These are phyloP conservation scores for Boletus sensibilis DNA, from an alignment of 768 basidiomycete genomes.

Conservation along the genomic window DNA sequence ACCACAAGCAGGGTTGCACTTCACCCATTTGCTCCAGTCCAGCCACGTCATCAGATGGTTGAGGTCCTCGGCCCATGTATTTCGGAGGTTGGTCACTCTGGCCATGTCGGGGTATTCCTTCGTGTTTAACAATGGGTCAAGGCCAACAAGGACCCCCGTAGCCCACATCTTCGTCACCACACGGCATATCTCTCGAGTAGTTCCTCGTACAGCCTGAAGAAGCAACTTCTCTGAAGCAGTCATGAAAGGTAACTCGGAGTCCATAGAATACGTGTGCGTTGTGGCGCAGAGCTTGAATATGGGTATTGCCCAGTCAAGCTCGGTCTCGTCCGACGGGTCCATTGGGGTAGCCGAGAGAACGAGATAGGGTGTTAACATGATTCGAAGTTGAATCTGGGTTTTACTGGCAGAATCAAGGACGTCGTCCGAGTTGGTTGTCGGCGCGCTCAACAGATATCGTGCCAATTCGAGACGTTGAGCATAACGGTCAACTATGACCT, in stretches of 20 bases:
- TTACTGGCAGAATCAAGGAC: constrained; percentile 3
- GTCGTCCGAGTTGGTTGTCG: background rate
- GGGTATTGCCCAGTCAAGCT: constrained; percentile 28
- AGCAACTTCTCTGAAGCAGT: constrained; percentile 32
- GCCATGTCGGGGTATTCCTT: background rate
- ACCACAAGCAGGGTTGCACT: constrained; percentile 45
- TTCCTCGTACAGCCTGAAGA: constrained; percentile 30
- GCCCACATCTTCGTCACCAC: constrained; percentile 48
- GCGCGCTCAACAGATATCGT: constrained; percentile 21
- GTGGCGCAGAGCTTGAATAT: constrained; percentile 33
- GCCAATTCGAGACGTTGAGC: constrained; percentile 29
- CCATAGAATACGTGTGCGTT: constrained; percentile 21
- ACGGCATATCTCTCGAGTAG: constrained; percentile 45
- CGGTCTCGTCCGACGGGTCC: background rate
- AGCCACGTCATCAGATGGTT: constrained; percentile 46
- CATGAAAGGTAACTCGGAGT: constrained; percentile 6
- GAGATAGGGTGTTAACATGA: constrained; percentile 31
- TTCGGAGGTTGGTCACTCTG: constrained; percentile 8
- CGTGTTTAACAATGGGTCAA: constrained; percentile 15
- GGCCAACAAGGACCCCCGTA: constrained; percentile 29
- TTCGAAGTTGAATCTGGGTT: constrained; percentile 24
- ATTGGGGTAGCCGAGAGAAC: constrained; percentile 10
- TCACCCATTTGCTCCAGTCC: constrained; percentile 51
- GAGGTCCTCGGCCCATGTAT: constrained; percentile 36
- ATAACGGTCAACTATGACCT: constrained; percentile 32